A percentile compares a stretch with the other conserved stretches of the same genome.
These are phyloP conservation scores for Schizophyllum commune DNA, from an alignment of 1,284 basidiomycete species.

Conservation along the genomic window DNA sequence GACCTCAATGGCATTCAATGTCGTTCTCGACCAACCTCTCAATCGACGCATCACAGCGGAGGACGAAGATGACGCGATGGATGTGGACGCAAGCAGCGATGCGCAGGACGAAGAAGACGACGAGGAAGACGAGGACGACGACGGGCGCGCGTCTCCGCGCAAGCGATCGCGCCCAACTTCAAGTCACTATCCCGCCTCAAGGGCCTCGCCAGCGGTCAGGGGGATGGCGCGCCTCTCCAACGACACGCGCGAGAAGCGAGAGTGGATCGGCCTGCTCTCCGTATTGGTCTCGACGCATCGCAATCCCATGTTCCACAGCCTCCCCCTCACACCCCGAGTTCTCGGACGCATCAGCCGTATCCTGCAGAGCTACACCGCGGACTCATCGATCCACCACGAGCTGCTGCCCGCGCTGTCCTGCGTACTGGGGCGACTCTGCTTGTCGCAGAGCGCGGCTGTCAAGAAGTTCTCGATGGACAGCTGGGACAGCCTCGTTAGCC, in stretches of 20 bases:
- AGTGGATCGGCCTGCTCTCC: slow-evolving; percentile 61
- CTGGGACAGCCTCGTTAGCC: slow-evolving; percentile 56
- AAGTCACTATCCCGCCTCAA: slow-evolving; percentile 16
- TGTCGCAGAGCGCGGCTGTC: slow-evolving; percentile 61
- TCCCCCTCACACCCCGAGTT: slow-evolving; percentile 41
- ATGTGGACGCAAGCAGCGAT: slow-evolving; percentile 22
- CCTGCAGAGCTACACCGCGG: slow-evolving; percentile 52
- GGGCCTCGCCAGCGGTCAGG: slow-evolving; percentile 24
- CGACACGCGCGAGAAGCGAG: slow-evolving; percentile 56
- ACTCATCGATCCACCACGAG: slow-evolving; percentile 71
- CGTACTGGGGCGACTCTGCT: slow-evolving; percentile 60
- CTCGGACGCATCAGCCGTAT: slow-evolving; percentile 63
- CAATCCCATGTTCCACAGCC: slow-evolving; percentile 15
- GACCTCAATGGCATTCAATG: slow-evolving; percentile 70
- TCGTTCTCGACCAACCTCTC: slow-evolving; percentile 61
- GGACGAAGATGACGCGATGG: slow-evolving; percentile 17
- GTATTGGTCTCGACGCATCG: slow-evolving; percentile 50
- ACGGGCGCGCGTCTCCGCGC: slow-evolving; percentile 6
- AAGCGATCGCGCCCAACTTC: slow-evolving; percentile 16
- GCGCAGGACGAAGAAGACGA: slow-evolving; percentile 12
- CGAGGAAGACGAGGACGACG: slow-evolving; percentile 23
- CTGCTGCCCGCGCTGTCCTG: slow-evolving; percentile 63
- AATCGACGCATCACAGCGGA: slow-evolving; percentile 31
- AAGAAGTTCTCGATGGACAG: slow-evolving; percentile 48
- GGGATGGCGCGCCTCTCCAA: slow-evolving; percentile 20